phyloP scores from a whole-genome alignment of 192 early-diverging fungal genomes.

The Coemansia sp. region DNA sequence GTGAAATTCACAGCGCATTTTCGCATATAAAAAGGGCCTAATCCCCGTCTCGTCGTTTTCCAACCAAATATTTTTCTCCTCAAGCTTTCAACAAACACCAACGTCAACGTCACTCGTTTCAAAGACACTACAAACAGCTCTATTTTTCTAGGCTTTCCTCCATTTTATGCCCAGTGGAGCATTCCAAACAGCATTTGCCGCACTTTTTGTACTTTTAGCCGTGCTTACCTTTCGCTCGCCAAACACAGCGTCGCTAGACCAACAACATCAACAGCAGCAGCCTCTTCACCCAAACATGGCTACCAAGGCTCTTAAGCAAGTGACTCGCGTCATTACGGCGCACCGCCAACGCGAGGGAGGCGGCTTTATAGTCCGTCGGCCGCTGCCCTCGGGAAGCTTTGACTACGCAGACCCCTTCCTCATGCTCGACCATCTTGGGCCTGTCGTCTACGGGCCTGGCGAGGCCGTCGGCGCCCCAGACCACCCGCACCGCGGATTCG shows the following conservation, averaged over 20 bases:
- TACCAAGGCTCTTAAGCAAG: conserved; percentile 44
- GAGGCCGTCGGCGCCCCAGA: conserved; percentile 66
- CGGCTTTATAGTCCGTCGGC: conserved; percentile 78
- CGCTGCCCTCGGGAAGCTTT: conserved; percentile 65
- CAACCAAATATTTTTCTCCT: too few species aligned
- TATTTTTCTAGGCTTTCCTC: background rate
- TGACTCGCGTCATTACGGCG: conserved; percentile 42
- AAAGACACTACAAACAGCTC: background rate
- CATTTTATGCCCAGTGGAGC: conserved; percentile 23
- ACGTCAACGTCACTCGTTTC: too few species aligned
- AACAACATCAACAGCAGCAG: background rate
- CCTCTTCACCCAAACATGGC: conserved; percentile 21
- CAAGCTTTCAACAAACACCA: too few species aligned
- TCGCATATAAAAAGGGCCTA: too few species aligned
- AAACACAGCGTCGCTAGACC: background rate
- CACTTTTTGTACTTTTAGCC: conserved; percentile 48
- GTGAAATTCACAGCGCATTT: too few species aligned
- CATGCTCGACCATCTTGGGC: conserved; percentile 76
- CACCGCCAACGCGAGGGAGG: conserved; percentile 70
- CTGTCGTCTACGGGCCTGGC: conserved; percentile 55
- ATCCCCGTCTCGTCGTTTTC: too few species aligned
- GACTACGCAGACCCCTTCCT: conserved; percentile 87
- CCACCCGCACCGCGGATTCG: conserved; percentile 81
- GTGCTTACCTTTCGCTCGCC: conserved; percentile 24
- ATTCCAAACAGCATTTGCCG: conserved; percentile 12